Conservation (phyloP, 2,329 filamentous ascomycete genomes). For the Tolypocladium nubicola region DNA sequence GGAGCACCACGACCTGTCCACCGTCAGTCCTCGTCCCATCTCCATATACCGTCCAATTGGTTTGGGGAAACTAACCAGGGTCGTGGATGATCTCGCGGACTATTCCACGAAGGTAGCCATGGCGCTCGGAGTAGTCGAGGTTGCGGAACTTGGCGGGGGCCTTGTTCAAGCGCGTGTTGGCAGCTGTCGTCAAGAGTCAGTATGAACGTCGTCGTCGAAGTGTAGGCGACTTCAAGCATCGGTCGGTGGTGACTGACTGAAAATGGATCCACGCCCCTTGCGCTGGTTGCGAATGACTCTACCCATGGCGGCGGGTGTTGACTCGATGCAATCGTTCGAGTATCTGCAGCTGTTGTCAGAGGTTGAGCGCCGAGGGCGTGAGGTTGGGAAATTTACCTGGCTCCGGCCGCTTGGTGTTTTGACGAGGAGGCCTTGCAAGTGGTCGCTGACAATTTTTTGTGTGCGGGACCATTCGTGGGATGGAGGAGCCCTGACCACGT, state of each 20-base stretch:
- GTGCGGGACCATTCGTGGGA: constrained; percentile 16
- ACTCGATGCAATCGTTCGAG: constrained; percentile 23
- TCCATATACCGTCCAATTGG: constrained; percentile 7
- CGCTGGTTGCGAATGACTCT: constrained; percentile 57
- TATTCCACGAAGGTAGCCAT: constrained; percentile 95
- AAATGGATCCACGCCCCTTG: constrained; percentile 49
- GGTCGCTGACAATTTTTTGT: constrained; percentile 26
- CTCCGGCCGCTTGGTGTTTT: constrained; percentile 30
- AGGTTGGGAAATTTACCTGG: constrained; percentile 22
- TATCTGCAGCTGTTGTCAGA: constrained; percentile 12
- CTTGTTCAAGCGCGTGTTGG: constrained; percentile 89
- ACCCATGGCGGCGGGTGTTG: constrained; percentile 36
- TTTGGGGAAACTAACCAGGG: constrained; percentile 47
- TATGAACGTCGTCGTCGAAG: constrained; percentile 9
- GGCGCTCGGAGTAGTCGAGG: constrained; percentile 92
- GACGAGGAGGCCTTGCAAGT: constrained; percentile 19
- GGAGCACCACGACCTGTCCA: constrained; percentile 70
- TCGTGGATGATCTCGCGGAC: constrained; percentile 99
- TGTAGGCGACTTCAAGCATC: constrained; percentile 9
- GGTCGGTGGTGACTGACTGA: constrained; percentile 33
- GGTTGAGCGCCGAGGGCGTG: constrained; percentile 8
- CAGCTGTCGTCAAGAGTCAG: constrained; percentile 40
- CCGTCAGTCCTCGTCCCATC: constrained; percentile 14
- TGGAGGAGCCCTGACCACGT: constrained; percentile 27
- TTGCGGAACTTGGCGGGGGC: constrained; percentile 75